Percentiles rank a stretch among this genome's conserved stretches.
Evolutionary conservation across 2,329 filamentous ascomycete genomes (phyloP).

Genomic region (Endothia cerciana): DNA sequence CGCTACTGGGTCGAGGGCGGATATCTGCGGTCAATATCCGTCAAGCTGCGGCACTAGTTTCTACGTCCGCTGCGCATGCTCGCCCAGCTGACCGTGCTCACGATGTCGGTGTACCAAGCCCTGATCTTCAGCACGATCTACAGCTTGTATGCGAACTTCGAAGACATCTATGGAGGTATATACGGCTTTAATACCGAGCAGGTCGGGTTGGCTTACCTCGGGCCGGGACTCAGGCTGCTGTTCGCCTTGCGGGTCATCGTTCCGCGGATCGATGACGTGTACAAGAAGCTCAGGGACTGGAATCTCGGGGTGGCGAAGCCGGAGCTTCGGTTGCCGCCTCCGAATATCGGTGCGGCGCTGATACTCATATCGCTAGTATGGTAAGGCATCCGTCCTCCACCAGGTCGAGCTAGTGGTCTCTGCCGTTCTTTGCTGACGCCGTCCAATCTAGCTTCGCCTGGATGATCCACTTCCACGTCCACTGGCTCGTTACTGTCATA

Average conservation of each 20-base stretch:
- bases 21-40: constrained; percentile 14
- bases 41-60: constrained; percentile 17
- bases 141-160: constrained; percentile 24
- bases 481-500: constrained; percentile 47
- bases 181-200: constrained; percentile 25
- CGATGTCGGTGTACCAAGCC: constrained; percentile 23
- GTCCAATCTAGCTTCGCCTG: constrained; percentile 32
- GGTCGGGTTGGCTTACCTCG: constrained; percentile 23
- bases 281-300: constrained; percentile 14
- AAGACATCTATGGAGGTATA: constrained; percentile 19
- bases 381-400: neutral
- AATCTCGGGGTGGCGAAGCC: constrained; percentile 23
- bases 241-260: constrained; percentile 22
- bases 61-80: constrained; percentile 23
- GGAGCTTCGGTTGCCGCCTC: constrained; percentile 20
- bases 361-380: constrained; percentile 48
- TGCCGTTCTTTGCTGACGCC: neutral
- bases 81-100: constrained; percentile 23
- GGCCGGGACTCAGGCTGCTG: constrained; percentile 18
- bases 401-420: neutral
- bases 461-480: constrained; percentile 33
- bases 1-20: constrained; percentile 18
- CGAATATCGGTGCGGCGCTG: constrained; percentile 22
- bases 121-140: constrained; percentile 23
- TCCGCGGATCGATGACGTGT: constrained; percentile 24